Percentiles rank a stretch among this genome's conserved stretches.
Evolutionary conservation across 768 basidiomycete genomes (phyloP).

Genomic region (Boletus edulis): DNA sequence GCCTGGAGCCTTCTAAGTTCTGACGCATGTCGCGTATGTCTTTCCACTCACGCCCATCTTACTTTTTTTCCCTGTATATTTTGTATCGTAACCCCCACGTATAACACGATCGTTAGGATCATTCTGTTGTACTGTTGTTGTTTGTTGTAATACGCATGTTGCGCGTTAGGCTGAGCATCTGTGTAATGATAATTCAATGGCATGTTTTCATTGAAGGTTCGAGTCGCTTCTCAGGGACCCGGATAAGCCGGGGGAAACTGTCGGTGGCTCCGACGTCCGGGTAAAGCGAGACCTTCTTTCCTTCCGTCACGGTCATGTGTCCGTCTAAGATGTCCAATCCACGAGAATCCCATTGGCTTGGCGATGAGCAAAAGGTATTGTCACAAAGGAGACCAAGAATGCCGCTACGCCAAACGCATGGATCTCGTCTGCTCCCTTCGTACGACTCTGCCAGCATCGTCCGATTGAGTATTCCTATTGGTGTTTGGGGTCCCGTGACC

Average conservation of each 20-base stretch:
- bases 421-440: neutral
- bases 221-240: neutral
- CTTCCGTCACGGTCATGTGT: neutral
- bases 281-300: neutral
- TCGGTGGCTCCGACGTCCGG: neutral
- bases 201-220: neutral
- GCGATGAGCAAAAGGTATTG: neutral
- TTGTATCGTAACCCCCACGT: conserved; percentile 17
- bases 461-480: no score
- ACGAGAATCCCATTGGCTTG: conserved; percentile 10
- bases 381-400: neutral
- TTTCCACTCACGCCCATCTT: neutral
- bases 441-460: neutral
- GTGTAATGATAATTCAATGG: conserved; percentile 3
- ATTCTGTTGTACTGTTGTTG: neutral
- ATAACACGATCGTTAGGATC: conserved; percentile 16
- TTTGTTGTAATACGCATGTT: conserved; percentile 16
- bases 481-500: conserved; percentile 1
- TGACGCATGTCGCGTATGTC: conserved; percentile 6
- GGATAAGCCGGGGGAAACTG: conserved; percentile 1
- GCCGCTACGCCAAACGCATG: neutral
- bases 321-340: neutral
- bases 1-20: conserved; percentile 23
- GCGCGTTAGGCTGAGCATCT: neutral
- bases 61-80: conserved; percentile 14